Percentiles rank a stretch among this genome's conserved stretches.
Conservation (phyloP, 306 rosid genomes). For the Sindora glabra region DNA sequence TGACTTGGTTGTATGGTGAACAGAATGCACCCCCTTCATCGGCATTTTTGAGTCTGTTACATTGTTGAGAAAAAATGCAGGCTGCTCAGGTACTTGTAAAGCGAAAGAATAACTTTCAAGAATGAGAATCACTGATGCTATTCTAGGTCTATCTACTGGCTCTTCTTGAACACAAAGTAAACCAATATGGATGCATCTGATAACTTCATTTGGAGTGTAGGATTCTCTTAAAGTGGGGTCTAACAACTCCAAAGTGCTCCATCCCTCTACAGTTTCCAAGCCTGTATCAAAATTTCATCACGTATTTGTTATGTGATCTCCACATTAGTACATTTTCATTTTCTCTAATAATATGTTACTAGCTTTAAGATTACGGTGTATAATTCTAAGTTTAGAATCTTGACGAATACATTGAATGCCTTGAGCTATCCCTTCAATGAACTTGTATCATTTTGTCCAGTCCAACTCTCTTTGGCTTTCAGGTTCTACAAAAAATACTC, state of each 20-base stretch:
- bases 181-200: slow-evolving; percentile 28
- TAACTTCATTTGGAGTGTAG: slow-evolving; percentile 15
- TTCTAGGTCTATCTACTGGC: slow-evolving; percentile 23
- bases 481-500: neutral
- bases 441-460: slow-evolving; percentile 19
- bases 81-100: slow-evolving; percentile 10
- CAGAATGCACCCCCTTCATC: too few relatives aligned
- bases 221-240: slow-evolving; percentile 18
- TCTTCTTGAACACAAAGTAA: slow-evolving; percentile 27
- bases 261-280: slow-evolving; percentile 24
- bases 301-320: neutral
- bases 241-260: slow-evolving; percentile 13
- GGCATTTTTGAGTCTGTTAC: too few relatives aligned
- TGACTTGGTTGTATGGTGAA: too few relatives aligned
- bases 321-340: slow-evolving; percentile 16
- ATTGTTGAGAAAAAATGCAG: neutral
- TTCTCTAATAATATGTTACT: slow-evolving; percentile 20
- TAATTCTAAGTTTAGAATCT: slow-evolving; percentile 27
- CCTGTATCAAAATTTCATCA: slow-evolving; percentile 5
- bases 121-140: slow-evolving; percentile 22
- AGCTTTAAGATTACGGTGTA: slow-evolving; percentile 27
- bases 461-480: slow-evolving; percentile 3
- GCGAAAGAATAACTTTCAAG: slow-evolving; percentile 12
- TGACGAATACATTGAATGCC: slow-evolving; percentile 25
- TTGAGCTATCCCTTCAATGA: slow-evolving; percentile 24